Evolutionary conservation across 176 grass and related monocot species (phyloP).

Genomic region (Saccharum officinarum): DNA sequence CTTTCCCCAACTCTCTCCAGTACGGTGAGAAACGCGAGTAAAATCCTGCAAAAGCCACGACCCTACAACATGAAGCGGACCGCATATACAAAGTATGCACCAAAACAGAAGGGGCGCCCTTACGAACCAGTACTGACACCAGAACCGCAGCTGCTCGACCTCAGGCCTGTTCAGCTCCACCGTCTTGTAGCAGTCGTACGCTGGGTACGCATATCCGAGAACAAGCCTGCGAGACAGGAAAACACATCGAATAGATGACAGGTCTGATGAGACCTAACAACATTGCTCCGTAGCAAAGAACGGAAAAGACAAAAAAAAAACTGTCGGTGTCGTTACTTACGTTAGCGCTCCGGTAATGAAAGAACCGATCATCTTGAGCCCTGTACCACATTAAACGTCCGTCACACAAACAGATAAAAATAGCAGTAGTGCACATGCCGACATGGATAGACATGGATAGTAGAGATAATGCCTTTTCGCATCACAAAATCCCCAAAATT

Average conservation of each 20-base stretch:
- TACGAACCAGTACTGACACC: conserved; percentile 93
- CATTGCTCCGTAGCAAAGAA: neutral
- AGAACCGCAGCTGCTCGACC: conserved; percentile 86
- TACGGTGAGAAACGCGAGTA: conserved; percentile 71
- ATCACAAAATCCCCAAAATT: neutral
- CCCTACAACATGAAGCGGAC: neutral
- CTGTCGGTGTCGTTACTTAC: conserved; percentile 37
- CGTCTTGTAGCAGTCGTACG: conserved; percentile 91
- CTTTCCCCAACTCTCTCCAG: conserved; percentile 78
- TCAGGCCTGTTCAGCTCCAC: conserved; percentile 82
- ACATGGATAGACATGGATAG: neutral
- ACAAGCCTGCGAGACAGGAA: conserved; percentile 54
- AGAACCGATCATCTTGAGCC: conserved; percentile 60
- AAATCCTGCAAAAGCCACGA: conserved; percentile 60
- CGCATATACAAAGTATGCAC: neutral
- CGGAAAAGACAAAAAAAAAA: neutral
- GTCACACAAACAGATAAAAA: conserved; percentile 27
- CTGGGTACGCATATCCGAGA: conserved; percentile 84
- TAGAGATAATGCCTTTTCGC: neutral
- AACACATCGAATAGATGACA: conserved; percentile 16
- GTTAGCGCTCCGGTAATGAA: conserved; percentile 62
- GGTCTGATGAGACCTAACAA: neutral
- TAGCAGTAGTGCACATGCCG: neutral
- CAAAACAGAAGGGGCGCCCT: conserved; percentile 7
- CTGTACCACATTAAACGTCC: conserved; percentile 7